Evolutionary conservation across 148 eudicot species (phyloP).

Genomic region (Suaeda aralocaspica): DNA sequence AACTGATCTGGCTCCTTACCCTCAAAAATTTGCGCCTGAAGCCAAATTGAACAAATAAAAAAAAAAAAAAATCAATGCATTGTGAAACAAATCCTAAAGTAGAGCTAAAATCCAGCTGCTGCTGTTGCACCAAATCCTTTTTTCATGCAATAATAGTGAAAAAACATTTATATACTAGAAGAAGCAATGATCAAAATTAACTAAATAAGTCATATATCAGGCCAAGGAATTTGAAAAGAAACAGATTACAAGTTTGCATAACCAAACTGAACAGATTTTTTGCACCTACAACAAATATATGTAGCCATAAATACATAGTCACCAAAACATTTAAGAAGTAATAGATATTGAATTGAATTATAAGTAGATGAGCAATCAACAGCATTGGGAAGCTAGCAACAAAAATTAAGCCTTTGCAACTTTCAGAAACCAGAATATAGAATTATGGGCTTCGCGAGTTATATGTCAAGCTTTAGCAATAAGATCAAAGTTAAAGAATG

Average conservation of each 20-base stretch:
- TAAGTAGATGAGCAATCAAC: neutral
- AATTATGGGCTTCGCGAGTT: neutral
- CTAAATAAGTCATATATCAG: too few relatives aligned
- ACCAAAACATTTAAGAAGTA: neutral
- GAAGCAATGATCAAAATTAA: neutral
- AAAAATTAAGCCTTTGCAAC: neutral
- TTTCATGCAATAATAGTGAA: neutral
- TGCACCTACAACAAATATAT: neutral
- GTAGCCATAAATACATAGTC: neutral
- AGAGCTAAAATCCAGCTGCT: neutral
- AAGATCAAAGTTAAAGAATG: neutral
- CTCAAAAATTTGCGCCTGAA: conserved; percentile 7
- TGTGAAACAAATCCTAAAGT: neutral
- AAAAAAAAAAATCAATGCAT: neutral
- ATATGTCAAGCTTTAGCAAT: too few relatives aligned
- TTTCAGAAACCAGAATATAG: neutral
- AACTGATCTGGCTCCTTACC: conserved; percentile 13
- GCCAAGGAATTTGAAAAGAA: neutral
- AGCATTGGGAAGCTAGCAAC: neutral
- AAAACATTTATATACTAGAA: neutral
- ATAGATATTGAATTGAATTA: neutral
- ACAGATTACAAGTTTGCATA: neutral
- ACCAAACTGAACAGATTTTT: neutral
- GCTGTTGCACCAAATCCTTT: neutral
- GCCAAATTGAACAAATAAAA: neutral